Base-by-base conservation (phyloP, 2,329 filamentous ascomycete species). In the Aspergillus sp. region DNA sequence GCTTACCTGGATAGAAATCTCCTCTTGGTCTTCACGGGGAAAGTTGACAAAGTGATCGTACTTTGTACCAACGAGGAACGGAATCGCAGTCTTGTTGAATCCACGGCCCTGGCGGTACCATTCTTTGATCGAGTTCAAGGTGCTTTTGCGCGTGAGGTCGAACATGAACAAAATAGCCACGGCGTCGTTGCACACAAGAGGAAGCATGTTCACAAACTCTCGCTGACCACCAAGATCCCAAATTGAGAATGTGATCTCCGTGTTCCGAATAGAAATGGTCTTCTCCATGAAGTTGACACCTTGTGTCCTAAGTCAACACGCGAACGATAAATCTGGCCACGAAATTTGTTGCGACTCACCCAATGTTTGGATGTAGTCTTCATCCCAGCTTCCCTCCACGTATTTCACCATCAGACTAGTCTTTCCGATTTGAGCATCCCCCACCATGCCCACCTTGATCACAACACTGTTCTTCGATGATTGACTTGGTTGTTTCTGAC, bases 281-380 rank as follows among this genome's bases (percentile, higher is more conserved):
- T 98, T 98, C 69, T 98, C 93, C 93, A 98, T 98, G 71, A 98
- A 98, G 70, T 98, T 98, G 70, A 98, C 93, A 55, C 93, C 82
- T 85, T 6, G 6, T 28, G 6, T 13, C 12, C n/a, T 35, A 7
- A 35, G 37, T 30, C 28, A 39, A 9, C 7, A 34, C 12, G n/a
- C 33, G 37, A 42, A 33, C 19, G 19, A 19, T 19, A 13, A 10
- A 27, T 32, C 4, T 28, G 7, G n/a, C 6, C 3, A 29, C 32
- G 12, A 35, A 27, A 12, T 28, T 7, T 8, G n/a, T 28, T 29
- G 27, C 43, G 28, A 42, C 74, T 50, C 69, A 85, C 82, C 93
- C 36, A 98, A 74, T 19, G 93, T 98, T 72, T 98, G 93, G 61
- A 98, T 98, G 69, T 98, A 98, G 67, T 98, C 93, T 72, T 98